Percentiles rank a stretch among this genome's conserved stretches.
phyloP scores from a whole-genome alignment of 108 stramenopile genomes.

The Cyclotella atomus region DNA sequence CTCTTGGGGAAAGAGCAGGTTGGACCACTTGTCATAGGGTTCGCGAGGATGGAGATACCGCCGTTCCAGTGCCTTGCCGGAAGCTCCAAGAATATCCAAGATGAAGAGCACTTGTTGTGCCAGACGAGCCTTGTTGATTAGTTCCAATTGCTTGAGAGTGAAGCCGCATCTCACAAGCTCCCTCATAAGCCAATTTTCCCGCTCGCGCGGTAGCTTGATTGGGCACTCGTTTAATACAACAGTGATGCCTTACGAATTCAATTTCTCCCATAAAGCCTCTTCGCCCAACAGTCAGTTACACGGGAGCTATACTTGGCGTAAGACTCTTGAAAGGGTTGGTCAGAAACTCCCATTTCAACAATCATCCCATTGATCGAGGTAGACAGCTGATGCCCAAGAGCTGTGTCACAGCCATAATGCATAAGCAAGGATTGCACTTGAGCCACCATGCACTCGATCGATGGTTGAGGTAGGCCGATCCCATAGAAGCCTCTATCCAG shows the following conservation, averaged over 20 bases:
- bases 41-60: neutral
- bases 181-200: neutral
- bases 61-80: neutral
- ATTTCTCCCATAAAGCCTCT: neutral
- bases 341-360: neutral
- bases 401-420: neutral
- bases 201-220: neutral
- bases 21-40: constrained; percentile 10
- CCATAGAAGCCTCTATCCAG: no score
- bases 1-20: neutral
- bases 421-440: neutral
- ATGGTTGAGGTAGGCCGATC: neutral
- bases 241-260: neutral
- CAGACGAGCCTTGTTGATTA: neutral
- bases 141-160: neutral
- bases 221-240: neutral
- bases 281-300: neutral
- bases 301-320: neutral
- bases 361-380: neutral
- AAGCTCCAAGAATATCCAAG: neutral
- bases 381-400: neutral
- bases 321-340: neutral
- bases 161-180: neutral
- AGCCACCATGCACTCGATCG: neutral
- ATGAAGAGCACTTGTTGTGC: neutral